These are phyloP conservation scores for Cladosporium sp. DNA, from an alignment of 2,329 filamentous ascomycete genomes.

Conservation along the genomic window DNA sequence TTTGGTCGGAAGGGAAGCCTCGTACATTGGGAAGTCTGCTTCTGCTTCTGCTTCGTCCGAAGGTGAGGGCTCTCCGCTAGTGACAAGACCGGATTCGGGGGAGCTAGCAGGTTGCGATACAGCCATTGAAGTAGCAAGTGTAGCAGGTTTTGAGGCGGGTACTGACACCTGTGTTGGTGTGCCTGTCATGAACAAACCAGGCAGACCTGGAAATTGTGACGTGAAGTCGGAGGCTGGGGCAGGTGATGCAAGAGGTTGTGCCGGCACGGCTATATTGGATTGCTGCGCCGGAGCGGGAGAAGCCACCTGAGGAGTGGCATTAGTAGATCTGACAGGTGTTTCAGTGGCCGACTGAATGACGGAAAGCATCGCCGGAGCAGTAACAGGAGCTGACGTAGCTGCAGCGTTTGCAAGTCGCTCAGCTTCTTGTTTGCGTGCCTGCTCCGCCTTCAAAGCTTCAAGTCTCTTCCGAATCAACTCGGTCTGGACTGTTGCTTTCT, in stretches of 20 bases:
- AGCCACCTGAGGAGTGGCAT: not conserved
- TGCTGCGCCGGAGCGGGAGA: not conserved
- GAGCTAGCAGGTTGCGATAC: not conserved
- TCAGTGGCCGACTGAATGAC: not conserved
- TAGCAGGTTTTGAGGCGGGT: not conserved
- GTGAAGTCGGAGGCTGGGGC: not conserved
- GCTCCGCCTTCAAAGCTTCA: constrained; percentile 58
- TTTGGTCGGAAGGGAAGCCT: not conserved
- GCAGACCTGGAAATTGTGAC: constrained; percentile 17
- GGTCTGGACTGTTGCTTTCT: constrained; percentile 65
- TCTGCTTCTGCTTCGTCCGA: not conserved
- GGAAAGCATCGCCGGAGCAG: not conserved
- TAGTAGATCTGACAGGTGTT: not conserved
- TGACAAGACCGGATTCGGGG: not conserved
- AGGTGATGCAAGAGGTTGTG: not conserved
- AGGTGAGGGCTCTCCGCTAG: not conserved
- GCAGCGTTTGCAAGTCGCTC: constrained; percentile 3
- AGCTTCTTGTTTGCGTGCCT: constrained; percentile 15
- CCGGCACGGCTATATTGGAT: no score
- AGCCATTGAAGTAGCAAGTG: not conserved
- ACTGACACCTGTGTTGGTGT: not conserved
- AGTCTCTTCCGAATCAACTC: constrained; percentile 75
- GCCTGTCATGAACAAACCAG: constrained; percentile 27
- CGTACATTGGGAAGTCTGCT: not conserved
- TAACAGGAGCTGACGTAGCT: constrained; percentile 12